These are phyloP conservation scores for Acer yangbiense DNA, from an alignment of 345 rosid species.

Conservation along the genomic window DNA sequence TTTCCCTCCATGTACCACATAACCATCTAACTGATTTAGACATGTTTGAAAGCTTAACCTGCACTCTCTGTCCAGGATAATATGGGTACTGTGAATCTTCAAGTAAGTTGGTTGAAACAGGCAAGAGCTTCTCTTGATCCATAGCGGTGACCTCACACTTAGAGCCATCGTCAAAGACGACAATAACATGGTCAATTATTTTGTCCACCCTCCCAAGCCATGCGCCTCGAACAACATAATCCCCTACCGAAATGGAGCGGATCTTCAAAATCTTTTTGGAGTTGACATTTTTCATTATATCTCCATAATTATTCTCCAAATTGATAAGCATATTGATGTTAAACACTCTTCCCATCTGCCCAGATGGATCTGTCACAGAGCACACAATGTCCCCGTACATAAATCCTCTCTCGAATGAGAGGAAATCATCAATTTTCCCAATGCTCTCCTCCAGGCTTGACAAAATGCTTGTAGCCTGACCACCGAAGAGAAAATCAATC, in stretches of 20 bases:
- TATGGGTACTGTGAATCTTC: slow-evolving; percentile 72
- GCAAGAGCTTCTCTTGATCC: slow-evolving; percentile 62
- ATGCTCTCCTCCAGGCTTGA: slow-evolving; percentile 83
- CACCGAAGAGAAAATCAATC: slow-evolving; percentile 52
- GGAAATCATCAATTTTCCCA: slow-evolving; percentile 86
- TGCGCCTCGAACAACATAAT: slow-evolving; percentile 69
- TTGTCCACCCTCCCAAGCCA: slow-evolving; percentile 83
- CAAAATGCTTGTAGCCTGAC: slow-evolving; percentile 67
- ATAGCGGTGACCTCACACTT: slow-evolving; percentile 56
- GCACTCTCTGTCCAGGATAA: slow-evolving; percentile 90
- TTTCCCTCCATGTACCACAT: slow-evolving; percentile 72
- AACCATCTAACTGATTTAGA: slow-evolving; percentile 73
- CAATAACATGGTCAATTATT: slow-evolving; percentile 61
- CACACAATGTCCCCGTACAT: slow-evolving; percentile 74
- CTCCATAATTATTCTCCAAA: slow-evolving; percentile 65
- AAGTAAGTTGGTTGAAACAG: slow-evolving; percentile 55
- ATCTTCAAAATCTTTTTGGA: slow-evolving; percentile 63
- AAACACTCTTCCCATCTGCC: slow-evolving; percentile 81
- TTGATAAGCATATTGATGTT: slow-evolving; percentile 56
- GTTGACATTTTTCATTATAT: slow-evolving; percentile 51
- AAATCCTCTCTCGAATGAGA: slow-evolving; percentile 81
- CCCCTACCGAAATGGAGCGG: slow-evolving; percentile 66
- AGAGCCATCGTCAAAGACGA: slow-evolving; percentile 76
- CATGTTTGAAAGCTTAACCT: slow-evolving; percentile 44
- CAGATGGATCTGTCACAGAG: slow-evolving; percentile 57